These are phyloP conservation scores for Pichia membranifaciens DNA, from an alignment of 805 yeast species.

Conservation along the genomic window DNA sequence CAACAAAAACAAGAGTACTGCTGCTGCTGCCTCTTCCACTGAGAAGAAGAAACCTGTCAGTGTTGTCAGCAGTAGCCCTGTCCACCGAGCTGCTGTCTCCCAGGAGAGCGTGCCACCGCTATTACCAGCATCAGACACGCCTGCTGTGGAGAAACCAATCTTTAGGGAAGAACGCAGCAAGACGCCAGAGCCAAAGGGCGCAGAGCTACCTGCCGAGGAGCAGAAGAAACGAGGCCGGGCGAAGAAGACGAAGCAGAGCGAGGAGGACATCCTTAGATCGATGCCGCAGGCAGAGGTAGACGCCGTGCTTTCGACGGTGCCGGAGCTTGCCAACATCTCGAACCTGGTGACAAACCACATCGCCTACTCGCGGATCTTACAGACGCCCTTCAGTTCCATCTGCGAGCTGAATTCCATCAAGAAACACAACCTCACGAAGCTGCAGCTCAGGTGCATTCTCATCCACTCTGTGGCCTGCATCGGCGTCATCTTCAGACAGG, in stretches of 20 bases:
- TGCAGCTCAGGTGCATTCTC: slow-evolving; percentile 41
- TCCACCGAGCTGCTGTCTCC: neutral
- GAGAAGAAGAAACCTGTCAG: neutral
- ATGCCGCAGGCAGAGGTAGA: slow-evolving; percentile 25
- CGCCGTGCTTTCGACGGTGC: slow-evolving; percentile 28
- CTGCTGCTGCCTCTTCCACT: neutral
- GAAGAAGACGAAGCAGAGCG: slow-evolving; percentile 7
- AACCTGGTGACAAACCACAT: slow-evolving; percentile 74
- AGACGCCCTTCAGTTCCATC: slow-evolving; percentile 76
- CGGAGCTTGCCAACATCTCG: slow-evolving; percentile 46
- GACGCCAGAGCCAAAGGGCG: neutral
- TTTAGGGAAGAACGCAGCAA: neutral
- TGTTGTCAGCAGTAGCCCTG: neutral
- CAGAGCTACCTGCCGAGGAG: neutral
- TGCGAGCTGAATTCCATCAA: slow-evolving; percentile 50
- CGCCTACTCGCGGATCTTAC: slow-evolving; percentile 83
- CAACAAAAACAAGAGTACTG: neutral
- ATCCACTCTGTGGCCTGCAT: slow-evolving; percentile 49
- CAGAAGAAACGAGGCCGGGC: slow-evolving; percentile 13
- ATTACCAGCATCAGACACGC: neutral
- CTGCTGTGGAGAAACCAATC: neutral
- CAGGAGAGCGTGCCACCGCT: neutral
- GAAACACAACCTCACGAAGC: slow-evolving; percentile 40
- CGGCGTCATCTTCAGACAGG: slow-evolving; percentile 84
- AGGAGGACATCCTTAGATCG: slow-evolving; percentile 14